Evolutionary conservation across 2,329 filamentous ascomycete genomes (phyloP).

Genomic region (Epichloe uncinata): DNA sequence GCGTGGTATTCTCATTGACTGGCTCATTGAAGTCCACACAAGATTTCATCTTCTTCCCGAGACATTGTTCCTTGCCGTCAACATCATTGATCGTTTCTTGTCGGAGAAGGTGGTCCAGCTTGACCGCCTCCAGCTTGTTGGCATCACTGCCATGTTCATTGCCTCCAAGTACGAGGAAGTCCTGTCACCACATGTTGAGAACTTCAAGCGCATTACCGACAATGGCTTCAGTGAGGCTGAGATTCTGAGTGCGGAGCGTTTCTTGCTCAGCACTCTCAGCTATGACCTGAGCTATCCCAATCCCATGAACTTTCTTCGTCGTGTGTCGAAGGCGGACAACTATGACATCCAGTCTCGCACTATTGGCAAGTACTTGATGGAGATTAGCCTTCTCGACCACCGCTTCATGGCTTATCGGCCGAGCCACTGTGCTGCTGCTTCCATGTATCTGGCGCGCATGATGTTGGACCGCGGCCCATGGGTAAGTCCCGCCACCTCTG

Average conservation of each 20-base stretch:
- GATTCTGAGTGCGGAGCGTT: slow-evolving; percentile 93
- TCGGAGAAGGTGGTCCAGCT: slow-evolving; percentile 92
- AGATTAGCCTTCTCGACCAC: slow-evolving; percentile 91
- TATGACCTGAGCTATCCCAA: slow-evolving; percentile 98
- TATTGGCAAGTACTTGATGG: slow-evolving; percentile 92
- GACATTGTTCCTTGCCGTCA: slow-evolving; percentile 91
- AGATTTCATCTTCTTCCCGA: slow-evolving; percentile 92
- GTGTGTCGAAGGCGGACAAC: slow-evolving; percentile 98
- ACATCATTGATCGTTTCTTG: slow-evolving; percentile 96
- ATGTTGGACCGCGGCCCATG: slow-evolving; percentile 86
- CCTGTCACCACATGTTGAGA: slow-evolving; percentile 87
- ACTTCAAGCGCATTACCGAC: slow-evolving; percentile 94
- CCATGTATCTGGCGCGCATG: slow-evolving; percentile 88
- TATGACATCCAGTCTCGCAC: slow-evolving; percentile 98
- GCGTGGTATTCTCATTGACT: slow-evolving; percentile 91
- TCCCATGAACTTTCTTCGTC: slow-evolving; percentile 98
- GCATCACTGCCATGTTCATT: slow-evolving; percentile 98
- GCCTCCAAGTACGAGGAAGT: slow-evolving; percentile 99
- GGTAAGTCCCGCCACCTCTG: slow-evolving; percentile 40
- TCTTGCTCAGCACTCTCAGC: slow-evolving; percentile 78
- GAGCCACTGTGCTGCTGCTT: slow-evolving; percentile 78
- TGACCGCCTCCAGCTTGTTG: slow-evolving; percentile 89
- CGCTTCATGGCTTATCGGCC: slow-evolving; percentile 83
- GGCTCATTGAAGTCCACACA: slow-evolving; percentile 96
- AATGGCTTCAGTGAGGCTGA: slow-evolving; percentile 92